phyloP scores from a whole-genome alignment of 306 rosid genomes.

The Morella rubra region DNA sequence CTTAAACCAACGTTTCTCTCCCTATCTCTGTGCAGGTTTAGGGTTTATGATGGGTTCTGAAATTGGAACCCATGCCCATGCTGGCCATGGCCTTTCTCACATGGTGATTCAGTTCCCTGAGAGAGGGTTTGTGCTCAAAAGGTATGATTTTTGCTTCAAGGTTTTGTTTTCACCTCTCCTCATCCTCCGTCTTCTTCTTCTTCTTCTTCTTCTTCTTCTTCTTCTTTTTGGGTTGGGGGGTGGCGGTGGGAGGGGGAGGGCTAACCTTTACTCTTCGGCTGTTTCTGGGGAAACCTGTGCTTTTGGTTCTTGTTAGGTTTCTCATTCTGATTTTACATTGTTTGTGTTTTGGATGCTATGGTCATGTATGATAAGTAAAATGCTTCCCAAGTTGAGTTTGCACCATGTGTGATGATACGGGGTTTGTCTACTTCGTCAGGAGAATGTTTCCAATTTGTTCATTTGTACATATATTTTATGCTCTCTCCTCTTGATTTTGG shows the following conservation, averaged over 20 bases:
- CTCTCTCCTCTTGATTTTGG: background rate
- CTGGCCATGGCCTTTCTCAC: background rate
- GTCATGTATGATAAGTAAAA: background rate
- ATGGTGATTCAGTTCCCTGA: slow-evolving; percentile 27
- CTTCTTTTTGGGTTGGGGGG: too few relatives aligned
- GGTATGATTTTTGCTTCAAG: slow-evolving; percentile 23
- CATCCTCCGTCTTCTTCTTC: background rate
- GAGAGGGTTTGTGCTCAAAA: slow-evolving; percentile 32
- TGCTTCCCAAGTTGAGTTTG: background rate
- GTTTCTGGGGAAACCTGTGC: background rate
- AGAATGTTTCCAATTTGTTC: background rate
- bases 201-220: too few relatives aligned
- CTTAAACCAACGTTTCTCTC: background rate
- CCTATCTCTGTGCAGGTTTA: background rate
- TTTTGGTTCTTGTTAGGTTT: background rate
- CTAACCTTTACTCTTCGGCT: background rate
- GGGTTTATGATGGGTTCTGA: slow-evolving; percentile 18
- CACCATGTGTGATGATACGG: background rate
- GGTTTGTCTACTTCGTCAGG: background rate
- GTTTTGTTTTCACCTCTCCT: background rate
- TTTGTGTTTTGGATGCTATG: background rate
- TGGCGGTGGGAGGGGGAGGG: background rate
- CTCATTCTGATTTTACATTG: background rate
- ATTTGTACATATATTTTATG: background rate
- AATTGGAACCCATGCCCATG: slow-evolving; percentile 5